A percentile compares a stretch with the other conserved stretches of the same genome.
phyloP scores from a whole-genome alignment of 2,329 filamentous ascomycete genomes.

The Dendryphion nanum region DNA sequence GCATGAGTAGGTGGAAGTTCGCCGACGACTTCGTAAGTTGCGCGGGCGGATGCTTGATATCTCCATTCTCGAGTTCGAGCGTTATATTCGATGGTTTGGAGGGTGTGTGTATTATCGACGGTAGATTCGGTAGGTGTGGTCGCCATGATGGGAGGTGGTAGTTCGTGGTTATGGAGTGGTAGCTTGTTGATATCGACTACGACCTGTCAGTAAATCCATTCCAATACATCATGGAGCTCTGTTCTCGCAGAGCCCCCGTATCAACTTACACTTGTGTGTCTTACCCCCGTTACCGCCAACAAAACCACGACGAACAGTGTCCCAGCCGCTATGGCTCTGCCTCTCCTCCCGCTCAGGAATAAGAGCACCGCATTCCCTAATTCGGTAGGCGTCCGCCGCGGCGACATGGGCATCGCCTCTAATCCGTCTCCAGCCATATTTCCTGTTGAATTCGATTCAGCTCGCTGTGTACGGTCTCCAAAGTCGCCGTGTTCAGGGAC shows the following conservation, averaged over 20 bases:
- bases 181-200: conserved; percentile 24
- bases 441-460: no score
- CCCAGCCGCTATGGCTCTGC: conserved; percentile 22
- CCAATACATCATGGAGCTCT: no score
- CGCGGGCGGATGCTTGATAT: conserved; percentile 23
- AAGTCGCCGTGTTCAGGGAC: no score
- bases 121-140: conserved; percentile 20
- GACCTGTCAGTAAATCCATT: conserved; percentile 11
- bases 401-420: conserved; percentile 24
- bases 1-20: conserved; percentile 57
- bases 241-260: no score
- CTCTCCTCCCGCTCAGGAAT: conserved; percentile 30
- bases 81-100: conserved; percentile 35
- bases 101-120: conserved; percentile 22
- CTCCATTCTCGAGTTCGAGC: conserved; percentile 33
- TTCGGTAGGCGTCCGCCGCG: conserved; percentile 19
- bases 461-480: no score
- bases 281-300: conserved; percentile 19
- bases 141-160: conserved; percentile 28
- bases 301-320: conserved; percentile 18
- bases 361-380: conserved; percentile 27
- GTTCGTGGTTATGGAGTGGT: conserved; percentile 24
- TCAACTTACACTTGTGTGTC: no score
- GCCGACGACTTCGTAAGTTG: conserved; percentile 33
- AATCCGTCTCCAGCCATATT: conserved; percentile 24